Percentiles rank a stretch among this genome's conserved stretches.
Conservation (phyloP, 495 filamentous ascomycete genomes). For the Daldinia bambusicola region DNA sequence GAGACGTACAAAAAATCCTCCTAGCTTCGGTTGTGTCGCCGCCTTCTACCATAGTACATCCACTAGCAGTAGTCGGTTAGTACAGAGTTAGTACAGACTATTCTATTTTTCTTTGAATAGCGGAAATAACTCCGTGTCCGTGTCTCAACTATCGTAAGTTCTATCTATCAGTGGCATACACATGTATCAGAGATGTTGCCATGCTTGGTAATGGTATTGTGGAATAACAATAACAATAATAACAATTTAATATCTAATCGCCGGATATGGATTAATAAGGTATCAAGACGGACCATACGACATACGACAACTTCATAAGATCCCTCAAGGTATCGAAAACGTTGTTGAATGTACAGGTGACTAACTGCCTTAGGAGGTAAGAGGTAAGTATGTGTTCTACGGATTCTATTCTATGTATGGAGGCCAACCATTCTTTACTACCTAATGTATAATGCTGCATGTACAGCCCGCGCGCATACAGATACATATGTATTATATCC, state of each 20-base stretch:
- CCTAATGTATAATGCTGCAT: slow-evolving; percentile 4
- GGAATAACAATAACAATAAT: not conserved
- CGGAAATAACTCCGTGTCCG: not conserved
- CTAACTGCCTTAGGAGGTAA: too few relatives aligned
- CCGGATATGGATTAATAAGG: not conserved
- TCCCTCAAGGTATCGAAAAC: slow-evolving; percentile 17
- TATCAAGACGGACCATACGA: not conserved
- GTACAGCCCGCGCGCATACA: slow-evolving; percentile 4
- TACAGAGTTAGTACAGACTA: not conserved
- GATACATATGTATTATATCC: slow-evolving; percentile 5
- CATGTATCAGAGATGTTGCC: slow-evolving; percentile 1
- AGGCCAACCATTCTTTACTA: slow-evolving; percentile 1
- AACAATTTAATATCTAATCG: not conserved
- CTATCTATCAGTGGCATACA: slow-evolving; percentile 7
- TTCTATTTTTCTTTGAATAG: slow-evolving; percentile 1
- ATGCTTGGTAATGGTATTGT: not conserved
- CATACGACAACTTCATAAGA: not conserved
- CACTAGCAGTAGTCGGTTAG: not conserved
- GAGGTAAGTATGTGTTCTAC: slow-evolving; percentile 6
- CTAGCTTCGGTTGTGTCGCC: slow-evolving; percentile 20
- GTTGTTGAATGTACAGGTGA: not conserved
- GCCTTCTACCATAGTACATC: not conserved
- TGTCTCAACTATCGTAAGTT: slow-evolving; percentile 20
- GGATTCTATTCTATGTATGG: slow-evolving; percentile 2
- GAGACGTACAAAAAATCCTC: slow-evolving; percentile 33